Base-by-base conservation (phyloP, 441 rosid genomes). In the Aquilaria agallochum region DNA sequence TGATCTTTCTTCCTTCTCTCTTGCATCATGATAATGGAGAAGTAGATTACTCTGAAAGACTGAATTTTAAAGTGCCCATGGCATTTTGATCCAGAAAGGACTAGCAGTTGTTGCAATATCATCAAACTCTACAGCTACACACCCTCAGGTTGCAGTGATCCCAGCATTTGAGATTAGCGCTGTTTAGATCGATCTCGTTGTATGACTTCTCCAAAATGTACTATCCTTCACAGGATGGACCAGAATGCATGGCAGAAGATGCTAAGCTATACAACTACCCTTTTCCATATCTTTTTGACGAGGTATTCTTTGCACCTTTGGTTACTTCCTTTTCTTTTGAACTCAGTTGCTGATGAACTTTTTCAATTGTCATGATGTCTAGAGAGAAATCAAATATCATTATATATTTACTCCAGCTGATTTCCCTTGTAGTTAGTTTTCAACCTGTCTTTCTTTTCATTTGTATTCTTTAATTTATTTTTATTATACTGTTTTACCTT, bases 71-170 rank as follows among this genome's bases (percentile, higher is more conserved):
- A 50, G 11, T 5, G 47, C 45, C 66, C 58, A 9, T 50, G 42
- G 31, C 58, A 4, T 64, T 53, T 27, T 72, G 47, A 27, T 76
- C 81, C 88, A 88, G 96, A 86, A 88, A 76, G 96, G 95, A 69
- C 95, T 93, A 53, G 91, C 97, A 53, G 92, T 82, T 74, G 87
- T 83, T 80, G 96, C 95, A 30, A 85, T 93, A 78, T 93, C 97
- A 64, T 88, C 98, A 11, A 93, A 90, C 62, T 93, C 96, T 68
- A 76, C 81, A 2, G 73, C 64, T 8, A 86, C 96, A 58, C 96
- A 88, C 72, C 98, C 98, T 30, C 98, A 93, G 97, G 97, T 90
- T 73, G 66, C 48, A 62, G 11, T 33, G 34, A 58, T 65, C 57
- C 45, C 65, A 34, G 66, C 65, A 63, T 69, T 71, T 65, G 68